Evolutionary conservation across 805 yeast species (phyloP).

Genomic region (Nakazawaea sp.): DNA sequence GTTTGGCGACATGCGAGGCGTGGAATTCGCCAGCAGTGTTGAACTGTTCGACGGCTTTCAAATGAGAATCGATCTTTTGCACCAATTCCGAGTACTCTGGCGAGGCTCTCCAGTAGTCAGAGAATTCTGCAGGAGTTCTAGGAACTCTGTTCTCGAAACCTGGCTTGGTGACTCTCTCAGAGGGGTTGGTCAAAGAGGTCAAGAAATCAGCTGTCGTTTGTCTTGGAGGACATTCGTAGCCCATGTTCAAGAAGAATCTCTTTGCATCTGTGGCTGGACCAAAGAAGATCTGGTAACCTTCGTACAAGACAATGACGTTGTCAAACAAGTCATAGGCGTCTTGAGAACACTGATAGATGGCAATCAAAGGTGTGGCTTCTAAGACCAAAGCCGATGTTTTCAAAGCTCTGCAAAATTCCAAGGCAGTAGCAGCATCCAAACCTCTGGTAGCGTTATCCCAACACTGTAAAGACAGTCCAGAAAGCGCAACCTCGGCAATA

Average conservation of each 20-base stretch:
- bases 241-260: slow-evolving; percentile 33
- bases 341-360: slow-evolving; percentile 41
- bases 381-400: slow-evolving; percentile 46
- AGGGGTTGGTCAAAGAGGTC: slow-evolving; percentile 36
- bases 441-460: slow-evolving; percentile 73
- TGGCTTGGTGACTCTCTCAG: slow-evolving; percentile 34
- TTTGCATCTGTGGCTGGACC: slow-evolving; percentile 32
- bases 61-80: slow-evolving; percentile 34
- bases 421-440: slow-evolving; percentile 64
- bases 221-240: slow-evolving; percentile 38
- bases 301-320: slow-evolving; percentile 32
- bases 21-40: slow-evolving; percentile 18
- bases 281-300: slow-evolving; percentile 35
- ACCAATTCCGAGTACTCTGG: slow-evolving; percentile 32
- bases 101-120: slow-evolving; percentile 41
- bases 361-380: slow-evolving; percentile 44
- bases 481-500: slow-evolving; percentile 45
- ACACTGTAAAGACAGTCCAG: slow-evolving; percentile 46
- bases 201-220: slow-evolving; percentile 41
- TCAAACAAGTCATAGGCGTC: slow-evolving; percentile 38
- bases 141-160: slow-evolving; percentile 47
- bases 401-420: slow-evolving; percentile 53
- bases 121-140: slow-evolving; percentile 44
- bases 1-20: slow-evolving; percentile 28
- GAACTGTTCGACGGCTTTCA: slow-evolving; percentile 9